These are phyloP conservation scores for Fusarium haematococcum DNA, from an alignment of 2,329 filamentous ascomycete genomes.

Conservation along the genomic window DNA sequence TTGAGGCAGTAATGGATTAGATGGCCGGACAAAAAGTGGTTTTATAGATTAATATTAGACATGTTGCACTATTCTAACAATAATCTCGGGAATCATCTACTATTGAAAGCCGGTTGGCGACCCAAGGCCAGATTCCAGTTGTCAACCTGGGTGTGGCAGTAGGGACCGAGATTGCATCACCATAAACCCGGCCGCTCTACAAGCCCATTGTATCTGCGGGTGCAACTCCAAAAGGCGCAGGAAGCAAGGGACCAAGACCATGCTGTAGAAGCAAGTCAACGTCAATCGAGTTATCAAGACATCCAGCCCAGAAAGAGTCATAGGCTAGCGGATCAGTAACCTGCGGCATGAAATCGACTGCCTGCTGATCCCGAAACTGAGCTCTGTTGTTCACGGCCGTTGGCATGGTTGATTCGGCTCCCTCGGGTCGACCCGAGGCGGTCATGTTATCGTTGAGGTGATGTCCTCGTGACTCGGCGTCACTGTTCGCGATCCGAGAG, in stretches of 20 bases:
- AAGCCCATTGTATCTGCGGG: neutral
- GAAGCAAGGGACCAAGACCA: conserved; percentile 21
- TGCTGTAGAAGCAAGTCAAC: conserved; percentile 28
- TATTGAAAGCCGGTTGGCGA: neutral
- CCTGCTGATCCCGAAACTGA: conserved; percentile 1
- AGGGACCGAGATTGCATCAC: neutral
- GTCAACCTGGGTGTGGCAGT: neutral
- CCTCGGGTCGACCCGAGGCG: neutral
- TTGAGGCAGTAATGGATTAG: neutral
- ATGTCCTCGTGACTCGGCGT: neutral
- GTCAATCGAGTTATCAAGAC: conserved; percentile 14
- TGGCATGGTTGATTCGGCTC: neutral
- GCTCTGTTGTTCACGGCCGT: neutral
- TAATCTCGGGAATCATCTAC: neutral
- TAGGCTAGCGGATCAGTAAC: neutral
- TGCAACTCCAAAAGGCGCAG: conserved; percentile 8
- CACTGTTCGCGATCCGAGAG: conserved; percentile 7
- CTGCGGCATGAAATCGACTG: neutral
- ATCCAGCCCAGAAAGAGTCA: conserved; percentile 20
- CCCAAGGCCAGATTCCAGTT: neutral
- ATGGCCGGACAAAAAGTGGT: neutral
- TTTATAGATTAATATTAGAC: neutral
- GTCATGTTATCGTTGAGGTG: neutral
- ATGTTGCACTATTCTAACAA: neutral
- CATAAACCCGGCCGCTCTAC: neutral